These are phyloP conservation scores for Infundibulicybe gibba DNA, from an alignment of 768 basidiomycete genomes.

Conservation along the genomic window DNA sequence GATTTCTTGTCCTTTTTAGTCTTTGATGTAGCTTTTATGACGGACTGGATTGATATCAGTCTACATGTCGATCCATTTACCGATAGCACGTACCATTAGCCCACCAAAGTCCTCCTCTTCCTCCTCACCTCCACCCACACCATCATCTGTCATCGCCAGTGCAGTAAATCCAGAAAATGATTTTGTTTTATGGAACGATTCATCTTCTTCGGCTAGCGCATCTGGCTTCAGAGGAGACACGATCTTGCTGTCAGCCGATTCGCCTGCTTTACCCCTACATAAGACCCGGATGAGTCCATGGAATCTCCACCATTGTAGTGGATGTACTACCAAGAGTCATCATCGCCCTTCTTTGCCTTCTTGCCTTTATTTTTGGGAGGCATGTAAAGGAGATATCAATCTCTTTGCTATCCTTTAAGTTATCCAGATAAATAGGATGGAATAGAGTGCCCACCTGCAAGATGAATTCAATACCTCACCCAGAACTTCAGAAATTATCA, in stretches of 20 bases:
- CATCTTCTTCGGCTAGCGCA: slow-evolving; percentile 41
- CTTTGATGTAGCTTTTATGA: slow-evolving; percentile 50
- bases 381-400: slow-evolving; percentile 25
- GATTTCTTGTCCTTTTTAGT: slow-evolving; percentile 54
- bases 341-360: slow-evolving; percentile 79
- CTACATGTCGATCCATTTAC: background rate
- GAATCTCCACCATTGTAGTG: background rate
- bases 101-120: slow-evolving; percentile 72
- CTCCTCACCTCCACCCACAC: slow-evolving; percentile 36
- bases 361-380: slow-evolving; percentile 75
- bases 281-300: slow-evolving; percentile 7
- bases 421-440: no score
- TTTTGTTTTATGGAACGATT: slow-evolving; percentile 22
- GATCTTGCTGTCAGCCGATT: slow-evolving; percentile 33
- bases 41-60: slow-evolving; percentile 39
- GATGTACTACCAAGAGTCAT: slow-evolving; percentile 73
- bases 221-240: slow-evolving; percentile 29
- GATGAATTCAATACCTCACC: no score
- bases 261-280: slow-evolving; percentile 63
- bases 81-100: slow-evolving; percentile 56
- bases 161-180: slow-evolving; percentile 53
- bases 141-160: slow-evolving; percentile 38
- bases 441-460: no score
- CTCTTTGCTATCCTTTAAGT: no score
- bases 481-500: no score